Evolutionary conservation across 2,329 filamentous ascomycete species (phyloP).

Genomic region (Stenocarpella maydis): DNA sequence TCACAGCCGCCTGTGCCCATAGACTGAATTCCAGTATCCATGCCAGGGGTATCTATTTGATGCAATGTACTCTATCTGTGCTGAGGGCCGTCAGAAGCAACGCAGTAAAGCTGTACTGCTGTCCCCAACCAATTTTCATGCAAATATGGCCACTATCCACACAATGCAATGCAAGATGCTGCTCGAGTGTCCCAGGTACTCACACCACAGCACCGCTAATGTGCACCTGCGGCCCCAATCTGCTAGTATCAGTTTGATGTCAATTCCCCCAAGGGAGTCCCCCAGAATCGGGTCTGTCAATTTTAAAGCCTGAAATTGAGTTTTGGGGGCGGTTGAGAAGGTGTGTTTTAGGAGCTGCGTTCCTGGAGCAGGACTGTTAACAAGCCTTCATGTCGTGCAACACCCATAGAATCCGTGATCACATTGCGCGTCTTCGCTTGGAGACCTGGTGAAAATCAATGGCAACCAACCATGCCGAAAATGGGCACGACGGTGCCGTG

Average conservation of each 20-base stretch:
- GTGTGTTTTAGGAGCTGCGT: no score
- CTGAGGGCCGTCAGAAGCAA: not conserved
- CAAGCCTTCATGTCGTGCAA: not conserved
- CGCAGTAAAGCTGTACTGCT: not conserved
- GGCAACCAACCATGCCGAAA: not conserved
- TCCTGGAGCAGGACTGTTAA: no score
- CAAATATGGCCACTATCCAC: not conserved
- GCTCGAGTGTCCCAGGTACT: not conserved
- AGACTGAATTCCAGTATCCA: not conserved
- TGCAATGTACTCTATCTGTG: conserved; percentile 25
- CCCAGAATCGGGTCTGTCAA: not conserved
- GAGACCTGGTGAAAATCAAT: not conserved
- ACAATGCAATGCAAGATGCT: not conserved
- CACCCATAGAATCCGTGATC: no score
- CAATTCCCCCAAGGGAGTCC: not conserved
- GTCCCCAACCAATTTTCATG: not conserved
- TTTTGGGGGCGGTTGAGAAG: no score
- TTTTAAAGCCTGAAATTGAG: no score
- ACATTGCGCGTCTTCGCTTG: not conserved
- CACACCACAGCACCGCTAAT: no score
- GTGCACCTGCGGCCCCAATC: no score
- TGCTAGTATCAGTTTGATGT: no score
- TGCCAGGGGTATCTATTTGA: conserved; percentile 25
- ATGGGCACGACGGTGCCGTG: not conserved
- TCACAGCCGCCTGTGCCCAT: not conserved